Base-by-base conservation (phyloP, 805 yeast species). In the Danielozyma ontarioensis region DNA sequence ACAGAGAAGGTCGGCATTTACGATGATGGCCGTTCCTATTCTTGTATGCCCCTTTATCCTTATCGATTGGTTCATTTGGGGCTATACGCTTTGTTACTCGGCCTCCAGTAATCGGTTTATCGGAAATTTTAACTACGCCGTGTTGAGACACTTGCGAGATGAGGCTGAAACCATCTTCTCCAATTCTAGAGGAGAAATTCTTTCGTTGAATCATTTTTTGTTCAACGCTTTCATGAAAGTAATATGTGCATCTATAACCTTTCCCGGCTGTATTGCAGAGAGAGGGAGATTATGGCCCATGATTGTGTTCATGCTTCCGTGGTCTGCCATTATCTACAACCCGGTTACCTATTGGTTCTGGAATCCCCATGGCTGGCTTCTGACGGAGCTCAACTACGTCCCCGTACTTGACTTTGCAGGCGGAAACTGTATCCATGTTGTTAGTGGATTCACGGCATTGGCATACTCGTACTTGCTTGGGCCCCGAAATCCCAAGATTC, bases 331-430 rank as follows among this genome's bases (percentile, higher is more conserved):
- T 15, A 56, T 66, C 13, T 65, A 64, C 37, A 64, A 64, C 34
- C 72, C 72, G 2, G 65, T 66, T 3, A 61, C 62, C 2, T 66
- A 64, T 40, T 66, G 72, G 72, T 57, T 62, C 38, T 66, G 72
- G 72, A 65, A 64, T 40, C 34, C 42, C 15, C 51, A 62, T 31
- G 72, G 72, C 7, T 66, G 71, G 71, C 51, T 66, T 3, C 60
- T 68, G 1, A 46, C 56, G 1, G 64, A 63, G 34, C 44, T 51
- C 13, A 37, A 42, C 12, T 46, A 37, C 21, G 38, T 60, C 3
- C 70, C 70, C 0, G 71, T 64, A 3, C 46, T 64, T 8, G 72
- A 66, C 41, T 66, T 65, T 49, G 71, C 72, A 4, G 72, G 72
- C 8, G 72, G 71, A 8, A 60, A 54, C 28, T 62, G 68, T 41